Conservation (phyloP, 805 yeast genomes). For the Candida peoriensis region DNA sequence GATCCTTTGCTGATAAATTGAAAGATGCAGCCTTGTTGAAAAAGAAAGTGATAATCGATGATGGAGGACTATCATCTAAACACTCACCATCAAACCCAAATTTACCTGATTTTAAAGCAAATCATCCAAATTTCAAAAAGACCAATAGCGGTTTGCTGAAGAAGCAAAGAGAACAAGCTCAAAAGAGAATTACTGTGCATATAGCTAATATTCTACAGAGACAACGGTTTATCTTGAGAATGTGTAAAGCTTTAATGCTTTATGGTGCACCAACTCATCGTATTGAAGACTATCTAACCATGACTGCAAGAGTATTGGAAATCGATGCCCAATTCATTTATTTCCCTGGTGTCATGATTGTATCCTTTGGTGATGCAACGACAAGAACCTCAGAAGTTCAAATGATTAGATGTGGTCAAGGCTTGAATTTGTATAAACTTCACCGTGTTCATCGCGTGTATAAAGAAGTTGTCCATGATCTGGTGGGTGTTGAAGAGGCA, state of each 20-base stretch:
- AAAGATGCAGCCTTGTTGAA: constrained; percentile 12
- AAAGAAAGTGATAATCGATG: constrained; percentile 20
- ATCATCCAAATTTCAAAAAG: constrained; percentile 21
- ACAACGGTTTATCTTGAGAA: constrained; percentile 75
- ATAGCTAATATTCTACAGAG: constrained; percentile 84
- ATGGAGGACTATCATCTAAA: constrained; percentile 10
- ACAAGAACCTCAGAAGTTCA: constrained; percentile 95
- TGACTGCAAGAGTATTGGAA: constrained; percentile 91
- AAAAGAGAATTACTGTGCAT: constrained; percentile 85
- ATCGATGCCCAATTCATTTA: constrained; percentile 91
- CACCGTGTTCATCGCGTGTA: constrained; percentile 80
- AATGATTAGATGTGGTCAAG: constrained; percentile 80
- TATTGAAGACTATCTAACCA: constrained; percentile 84
- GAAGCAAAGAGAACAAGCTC: constrained; percentile 29
- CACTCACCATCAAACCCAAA: constrained; percentile 1
- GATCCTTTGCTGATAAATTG: constrained; percentile 11
- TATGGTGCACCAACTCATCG: constrained; percentile 97
- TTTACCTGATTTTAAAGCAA: constrained; percentile 18
- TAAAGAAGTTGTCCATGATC: constrained; percentile 85
- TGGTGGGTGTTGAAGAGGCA: constrained; percentile 86
- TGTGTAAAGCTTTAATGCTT: constrained; percentile 87
- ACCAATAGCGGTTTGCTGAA: constrained; percentile 16
- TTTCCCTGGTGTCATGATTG: constrained; percentile 92
- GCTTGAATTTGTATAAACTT: constrained; percentile 72
- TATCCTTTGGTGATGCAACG: constrained; percentile 88